A percentile compares a stretch with the other conserved stretches of the same genome.
Evolutionary conservation across 345 rosid species (phyloP).

Genomic region (Pseudoturritis turrita): DNA sequence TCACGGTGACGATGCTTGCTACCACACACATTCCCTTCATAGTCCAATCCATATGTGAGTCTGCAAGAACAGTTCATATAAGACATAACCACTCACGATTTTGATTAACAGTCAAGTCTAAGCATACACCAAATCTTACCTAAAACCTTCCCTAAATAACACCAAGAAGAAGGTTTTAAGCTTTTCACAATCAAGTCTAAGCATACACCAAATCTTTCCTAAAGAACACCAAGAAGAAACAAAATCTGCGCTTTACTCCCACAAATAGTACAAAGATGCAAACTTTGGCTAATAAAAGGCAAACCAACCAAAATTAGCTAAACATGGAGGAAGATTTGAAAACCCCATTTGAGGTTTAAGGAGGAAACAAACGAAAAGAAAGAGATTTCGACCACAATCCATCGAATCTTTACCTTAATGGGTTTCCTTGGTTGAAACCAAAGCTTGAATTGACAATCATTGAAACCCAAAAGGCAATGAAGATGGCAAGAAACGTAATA

Average conservation of each 20-base stretch:
- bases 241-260: background rate
- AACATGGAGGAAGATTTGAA: background rate
- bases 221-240: constrained; percentile 2
- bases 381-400: background rate
- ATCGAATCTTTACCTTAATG: constrained; percentile 47
- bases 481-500: constrained; percentile 70
- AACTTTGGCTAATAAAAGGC: background rate
- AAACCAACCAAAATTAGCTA: background rate
- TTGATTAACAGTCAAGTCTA: background rate
- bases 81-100: background rate
- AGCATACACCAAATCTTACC: constrained; percentile 9
- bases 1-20: constrained; percentile 70
- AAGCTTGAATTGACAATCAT: constrained; percentile 99
- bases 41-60: constrained; percentile 94
- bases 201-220: constrained; percentile 11
- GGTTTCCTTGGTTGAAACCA: constrained; percentile 93
- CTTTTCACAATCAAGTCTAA: background rate
- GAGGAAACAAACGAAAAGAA: background rate
- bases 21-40: constrained; percentile 94
- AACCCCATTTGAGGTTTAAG: constrained; percentile 21
- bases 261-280: constrained; percentile 8
- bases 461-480: constrained; percentile 90
- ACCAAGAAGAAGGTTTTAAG: background rate
- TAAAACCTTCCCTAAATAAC: no score
- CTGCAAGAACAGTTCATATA: constrained; percentile 38